These are phyloP conservation scores for Aspergillus puulaauensis DNA, from an alignment of 2,329 filamentous ascomycete species.

Conservation along the genomic window DNA sequence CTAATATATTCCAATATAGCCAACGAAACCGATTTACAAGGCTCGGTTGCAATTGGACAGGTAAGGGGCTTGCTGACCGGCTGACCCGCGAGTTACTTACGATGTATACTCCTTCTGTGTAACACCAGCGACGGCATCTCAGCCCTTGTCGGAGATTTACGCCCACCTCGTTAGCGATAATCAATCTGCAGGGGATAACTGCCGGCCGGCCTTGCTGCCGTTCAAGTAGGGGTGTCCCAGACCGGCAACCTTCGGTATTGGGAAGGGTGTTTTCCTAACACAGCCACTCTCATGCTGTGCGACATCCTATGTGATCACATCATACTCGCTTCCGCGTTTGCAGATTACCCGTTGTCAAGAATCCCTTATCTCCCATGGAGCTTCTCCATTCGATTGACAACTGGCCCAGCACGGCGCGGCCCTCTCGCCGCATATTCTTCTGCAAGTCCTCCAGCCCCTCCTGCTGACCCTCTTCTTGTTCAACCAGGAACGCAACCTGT, in stretches of 20 bases:
- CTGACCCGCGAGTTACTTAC: not conserved
- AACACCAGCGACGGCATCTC: not conserved
- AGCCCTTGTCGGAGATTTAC: not conserved
- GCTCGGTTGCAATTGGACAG: not conserved
- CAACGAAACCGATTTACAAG: no score
- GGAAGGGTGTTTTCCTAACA: not conserved
- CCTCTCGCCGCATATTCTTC: slow-evolving; percentile 49
- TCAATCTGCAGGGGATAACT: not conserved
- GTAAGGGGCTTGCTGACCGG: not conserved
- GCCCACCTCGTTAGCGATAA: not conserved
- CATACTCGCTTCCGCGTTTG: slow-evolving; percentile 43
- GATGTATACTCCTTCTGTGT: not conserved
- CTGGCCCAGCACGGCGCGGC: slow-evolving; percentile 69
- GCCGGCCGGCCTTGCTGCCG: not conserved
- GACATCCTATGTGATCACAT: slow-evolving; percentile 6
- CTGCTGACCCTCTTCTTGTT: slow-evolving; percentile 52
- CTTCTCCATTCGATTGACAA: slow-evolving; percentile 85
- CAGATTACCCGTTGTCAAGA: slow-evolving; percentile 81
- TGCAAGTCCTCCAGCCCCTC: slow-evolving; percentile 52
- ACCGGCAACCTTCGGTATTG: not conserved
- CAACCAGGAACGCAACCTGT: slow-evolving; percentile 64
- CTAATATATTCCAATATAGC: no score
- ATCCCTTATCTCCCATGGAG: slow-evolving; percentile 85
- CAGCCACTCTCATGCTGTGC: not conserved
- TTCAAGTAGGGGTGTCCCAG: not conserved